phyloP scores from a whole-genome alignment of 2,329 filamentous ascomycete species.

The Tolypocladium ophioglossoides region DNA sequence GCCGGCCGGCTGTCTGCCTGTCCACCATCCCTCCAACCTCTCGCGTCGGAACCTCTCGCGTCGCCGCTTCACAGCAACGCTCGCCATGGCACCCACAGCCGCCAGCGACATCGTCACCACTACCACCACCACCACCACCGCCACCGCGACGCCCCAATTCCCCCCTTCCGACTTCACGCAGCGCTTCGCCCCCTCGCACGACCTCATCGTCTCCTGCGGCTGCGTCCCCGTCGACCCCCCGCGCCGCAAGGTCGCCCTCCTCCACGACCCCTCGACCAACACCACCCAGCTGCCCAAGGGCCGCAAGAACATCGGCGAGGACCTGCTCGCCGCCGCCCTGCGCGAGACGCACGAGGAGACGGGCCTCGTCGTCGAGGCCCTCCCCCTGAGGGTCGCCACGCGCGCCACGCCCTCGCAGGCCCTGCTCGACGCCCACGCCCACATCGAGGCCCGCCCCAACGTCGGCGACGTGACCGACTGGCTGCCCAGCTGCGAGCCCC shows the following conservation, averaged over 20 bases:
- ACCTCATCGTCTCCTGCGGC: conserved; percentile 34
- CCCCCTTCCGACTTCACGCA: conserved; percentile 1
- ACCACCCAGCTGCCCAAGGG: conserved; percentile 38
- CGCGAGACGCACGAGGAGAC: conserved; percentile 39
- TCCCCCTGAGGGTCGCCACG: conserved; percentile 30
- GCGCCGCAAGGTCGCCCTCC: conserved; percentile 25
- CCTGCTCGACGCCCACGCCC: conserved; percentile 5
- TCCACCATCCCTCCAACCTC: too few species aligned
- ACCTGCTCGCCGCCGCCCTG: conserved; percentile 28
- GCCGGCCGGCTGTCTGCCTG: too few species aligned
- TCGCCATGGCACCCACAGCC: not conserved
- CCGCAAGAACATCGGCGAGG: conserved; percentile 35
- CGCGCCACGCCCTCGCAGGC: conserved; percentile 12
- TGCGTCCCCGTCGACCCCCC: conserved; percentile 31
- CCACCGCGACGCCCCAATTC: not conserved
- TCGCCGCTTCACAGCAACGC: too few species aligned
- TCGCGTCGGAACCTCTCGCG: too few species aligned
- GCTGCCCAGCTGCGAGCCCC: conserved; percentile 22
- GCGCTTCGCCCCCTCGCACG: conserved; percentile 27
- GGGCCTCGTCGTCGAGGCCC: conserved; percentile 26
- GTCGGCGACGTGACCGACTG: conserved; percentile 15
- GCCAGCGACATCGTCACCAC: not conserved
- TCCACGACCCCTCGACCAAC: conserved; percentile 30
- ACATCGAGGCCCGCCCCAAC: not conserved
- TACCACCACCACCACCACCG: not conserved